A percentile compares a stretch with the other conserved stretches of the same genome.
phyloP scores from a whole-genome alignment of 352 stramenopile genomes.

The Globisporangium ultimum region DNA sequence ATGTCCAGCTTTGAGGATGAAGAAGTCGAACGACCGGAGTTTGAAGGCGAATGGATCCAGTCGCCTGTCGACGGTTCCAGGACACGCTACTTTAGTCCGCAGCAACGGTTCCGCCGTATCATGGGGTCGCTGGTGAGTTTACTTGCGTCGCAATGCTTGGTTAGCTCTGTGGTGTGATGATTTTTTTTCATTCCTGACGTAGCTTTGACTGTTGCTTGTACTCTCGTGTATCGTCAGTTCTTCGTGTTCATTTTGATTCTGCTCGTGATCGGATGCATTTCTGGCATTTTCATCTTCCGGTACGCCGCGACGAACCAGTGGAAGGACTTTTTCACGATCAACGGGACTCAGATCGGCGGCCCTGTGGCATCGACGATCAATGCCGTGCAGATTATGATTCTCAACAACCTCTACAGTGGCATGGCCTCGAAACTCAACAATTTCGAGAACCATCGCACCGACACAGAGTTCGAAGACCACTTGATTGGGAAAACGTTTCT shows the following conservation, averaged over 20 bases:
- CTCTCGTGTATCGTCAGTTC: conserved; percentile 25
- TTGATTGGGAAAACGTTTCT: conserved; percentile 81
- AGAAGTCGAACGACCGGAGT: conserved; percentile 67
- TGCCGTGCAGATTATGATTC: conserved; percentile 77
- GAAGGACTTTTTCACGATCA: conserved; percentile 58
- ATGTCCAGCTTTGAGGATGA: conserved; percentile 74
- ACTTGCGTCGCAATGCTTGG: conserved; percentile 2
- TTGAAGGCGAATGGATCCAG: conserved; percentile 62
- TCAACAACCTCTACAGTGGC: conserved; percentile 71
- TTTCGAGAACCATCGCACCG: conserved; percentile 95
- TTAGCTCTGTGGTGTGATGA: not conserved
- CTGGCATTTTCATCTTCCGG: conserved; percentile 74
- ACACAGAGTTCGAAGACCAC: conserved; percentile 95
- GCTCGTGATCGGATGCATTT: conserved; percentile 60
- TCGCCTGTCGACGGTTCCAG: conserved; percentile 68
- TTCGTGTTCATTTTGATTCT: conserved; percentile 72
- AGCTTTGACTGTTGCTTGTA: conserved; percentile 1
- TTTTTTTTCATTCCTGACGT: not conserved
- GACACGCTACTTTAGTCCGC: conserved; percentile 79
- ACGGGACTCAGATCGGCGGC: conserved; percentile 39
- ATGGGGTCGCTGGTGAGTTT: conserved; percentile 59
- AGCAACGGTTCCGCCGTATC: conserved; percentile 55
- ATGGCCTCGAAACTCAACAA: conserved; percentile 65
- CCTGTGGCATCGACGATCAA: conserved; percentile 71
- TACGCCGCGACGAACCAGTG: conserved; percentile 50